phyloP scores from a whole-genome alignment of 495 filamentous ascomycete genomes.

The Neurospora sp. region DNA sequence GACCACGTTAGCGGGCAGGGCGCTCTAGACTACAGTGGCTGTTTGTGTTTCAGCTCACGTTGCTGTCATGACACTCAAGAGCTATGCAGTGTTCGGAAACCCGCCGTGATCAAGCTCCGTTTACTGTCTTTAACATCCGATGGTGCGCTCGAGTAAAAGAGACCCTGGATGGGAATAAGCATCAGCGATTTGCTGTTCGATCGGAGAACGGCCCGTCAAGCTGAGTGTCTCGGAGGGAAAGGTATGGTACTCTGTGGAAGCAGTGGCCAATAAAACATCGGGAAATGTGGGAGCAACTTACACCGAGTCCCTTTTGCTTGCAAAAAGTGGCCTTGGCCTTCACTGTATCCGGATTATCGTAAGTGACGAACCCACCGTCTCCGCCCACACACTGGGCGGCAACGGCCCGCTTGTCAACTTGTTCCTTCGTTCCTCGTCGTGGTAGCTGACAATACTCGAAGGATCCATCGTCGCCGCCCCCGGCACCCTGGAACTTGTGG shows the following conservation, averaged over 20 bases:
- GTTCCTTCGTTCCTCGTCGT: slow-evolving; percentile 56
- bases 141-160: slow-evolving; percentile 91
- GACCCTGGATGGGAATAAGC: slow-evolving; percentile 36
- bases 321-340: slow-evolving; percentile 74
- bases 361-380: slow-evolving; percentile 79
- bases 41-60: not conserved
- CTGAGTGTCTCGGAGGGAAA: not conserved
- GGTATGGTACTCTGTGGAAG: not conserved
- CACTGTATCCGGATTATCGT: slow-evolving; percentile 80
- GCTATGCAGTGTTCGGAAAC: slow-evolving; percentile 60
- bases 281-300: slow-evolving; percentile 20
- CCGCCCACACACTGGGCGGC: slow-evolving; percentile 72
- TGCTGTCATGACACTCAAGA: slow-evolving; percentile 20
- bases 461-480: slow-evolving; percentile 65
- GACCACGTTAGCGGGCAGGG: not conserved
- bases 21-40: not conserved
- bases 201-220: slow-evolving; percentile 3
- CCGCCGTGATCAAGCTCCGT: slow-evolving; percentile 64
- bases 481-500: slow-evolving; percentile 46
- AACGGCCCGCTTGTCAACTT: slow-evolving; percentile 50
- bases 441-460: slow-evolving; percentile 79
- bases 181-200: not conserved
- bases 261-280: not conserved
- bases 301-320: slow-evolving; percentile 61
- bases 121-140: slow-evolving; percentile 55